Percentiles rank a stretch among this genome's conserved stretches.
phyloP scores from a whole-genome alignment of 768 basidiomycete species.

The Tulasnella sp. region DNA sequence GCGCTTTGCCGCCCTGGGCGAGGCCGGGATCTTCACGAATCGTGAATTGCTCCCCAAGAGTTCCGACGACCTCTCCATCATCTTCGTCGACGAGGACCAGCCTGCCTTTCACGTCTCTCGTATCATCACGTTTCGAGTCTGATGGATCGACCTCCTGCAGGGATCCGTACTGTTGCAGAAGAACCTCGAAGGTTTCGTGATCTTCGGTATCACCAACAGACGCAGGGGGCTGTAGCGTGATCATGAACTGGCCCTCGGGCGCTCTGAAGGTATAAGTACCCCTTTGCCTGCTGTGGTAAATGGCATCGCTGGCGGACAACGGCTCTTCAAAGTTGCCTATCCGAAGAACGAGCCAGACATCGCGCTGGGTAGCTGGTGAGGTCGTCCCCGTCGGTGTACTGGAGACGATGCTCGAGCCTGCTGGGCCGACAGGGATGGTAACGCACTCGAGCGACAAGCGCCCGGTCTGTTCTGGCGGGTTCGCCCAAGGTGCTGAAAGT shows the following conservation, averaged over 20 bases:
- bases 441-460: slow-evolving; percentile 59
- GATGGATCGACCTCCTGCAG: slow-evolving; percentile 25
- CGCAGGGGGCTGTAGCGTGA: slow-evolving; percentile 35
- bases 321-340: slow-evolving; percentile 56
- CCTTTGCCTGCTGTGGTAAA: slow-evolving; percentile 43
- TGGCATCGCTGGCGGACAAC: slow-evolving; percentile 53
- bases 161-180: slow-evolving; percentile 61
- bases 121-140: slow-evolving; percentile 26
- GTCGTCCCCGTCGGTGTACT: slow-evolving; percentile 35
- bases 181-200: slow-evolving; percentile 60
- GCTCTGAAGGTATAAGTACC: slow-evolving; percentile 48
- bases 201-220: slow-evolving; percentile 49
- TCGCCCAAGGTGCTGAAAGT: slow-evolving; percentile 39
- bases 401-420: slow-evolving; percentile 34
- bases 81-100: slow-evolving; percentile 70
- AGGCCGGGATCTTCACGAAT: slow-evolving; percentile 61
- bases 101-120: slow-evolving; percentile 46
- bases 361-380: slow-evolving; percentile 43
- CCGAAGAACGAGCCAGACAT: slow-evolving; percentile 64
- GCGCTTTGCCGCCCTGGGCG: slow-evolving; percentile 50
- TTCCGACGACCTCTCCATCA: slow-evolving; percentile 66
- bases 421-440: slow-evolving; percentile 44
- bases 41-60: slow-evolving; percentile 55
- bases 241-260: slow-evolving; percentile 36
- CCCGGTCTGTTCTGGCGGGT: slow-evolving; percentile 41